Evolutionary conservation across 2,329 filamentous ascomycete genomes (phyloP), one percentile per base, ranked within the genome.

Genomic region (Ophiostoma sp.): DNA sequence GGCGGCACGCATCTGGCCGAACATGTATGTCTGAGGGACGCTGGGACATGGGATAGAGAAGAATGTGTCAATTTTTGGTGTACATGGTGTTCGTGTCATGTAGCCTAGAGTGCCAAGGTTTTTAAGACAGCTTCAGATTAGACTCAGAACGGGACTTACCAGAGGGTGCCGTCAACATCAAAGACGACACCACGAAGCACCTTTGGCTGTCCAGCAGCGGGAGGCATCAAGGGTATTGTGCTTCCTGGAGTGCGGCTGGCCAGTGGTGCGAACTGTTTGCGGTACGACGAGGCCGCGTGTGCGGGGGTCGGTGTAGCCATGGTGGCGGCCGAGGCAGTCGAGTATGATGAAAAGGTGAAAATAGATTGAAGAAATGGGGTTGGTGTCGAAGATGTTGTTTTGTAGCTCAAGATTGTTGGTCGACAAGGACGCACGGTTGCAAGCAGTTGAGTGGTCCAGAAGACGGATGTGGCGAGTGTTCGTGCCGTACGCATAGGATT

Each of bases 11-110:
- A 99, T 98, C 79, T 97, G 88, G 25, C 83, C 82, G 83, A 98
- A 98, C 95, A 98, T 99, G 87, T 97, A 93, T 78, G 92, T 96
- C 82, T 98, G 95, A 0, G 95, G 95, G 73, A 95, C 85, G 80
- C 94, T 97, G 57, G 7, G 12, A 17, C 5, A 45, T 15, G 22
- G 45, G 39, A 28, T 28, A 31, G 70, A 7, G 15, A 25, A 11
- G 69, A 36, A 0, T 8, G 33, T 11, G 57, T 66, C 12, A 61
- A 59, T 33, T 17, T 17, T 28, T 39, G 61, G 61, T 28, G 11
- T 39, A 66, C 22, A 48, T 76, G 25, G 50, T 55, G 50, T 15
- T 55, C 15, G 42, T 48, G 42, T 19, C 42, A 59, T 57, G 61
- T 12, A 19, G 59, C 28, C 33, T 48, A 2, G 19, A 45, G n/a